These are phyloP conservation scores for Monotropa hypopitys DNA, from an alignment of 179 eudicot genomes.

Conservation along the genomic window DNA sequence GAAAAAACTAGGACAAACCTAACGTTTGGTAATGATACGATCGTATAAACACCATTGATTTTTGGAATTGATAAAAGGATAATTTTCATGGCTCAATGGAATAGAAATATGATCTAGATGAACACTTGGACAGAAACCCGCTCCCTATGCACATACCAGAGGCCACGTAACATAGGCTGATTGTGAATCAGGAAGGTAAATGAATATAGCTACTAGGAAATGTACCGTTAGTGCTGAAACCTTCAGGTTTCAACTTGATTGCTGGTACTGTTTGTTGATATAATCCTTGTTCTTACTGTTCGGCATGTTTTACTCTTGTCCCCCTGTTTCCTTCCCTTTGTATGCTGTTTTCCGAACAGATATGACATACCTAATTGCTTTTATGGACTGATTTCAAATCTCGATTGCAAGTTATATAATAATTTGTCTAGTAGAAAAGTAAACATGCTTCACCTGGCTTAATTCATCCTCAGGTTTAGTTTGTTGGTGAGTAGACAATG, in stretches of 20 bases:
- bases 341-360: not conserved
- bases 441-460: not conserved
- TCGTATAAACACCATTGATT: too few species aligned
- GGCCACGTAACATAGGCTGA: not conserved
- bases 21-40: too few species aligned
- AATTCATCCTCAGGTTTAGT: not conserved
- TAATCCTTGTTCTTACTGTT: not conserved
- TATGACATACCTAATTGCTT: not conserved
- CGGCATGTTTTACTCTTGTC: not conserved
- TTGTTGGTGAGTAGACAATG: not conserved
- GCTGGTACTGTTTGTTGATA: not conserved
- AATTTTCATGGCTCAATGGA: too few species aligned
- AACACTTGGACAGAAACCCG: too few species aligned
- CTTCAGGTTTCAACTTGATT: not conserved
- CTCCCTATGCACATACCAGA: too few species aligned
- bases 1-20: too few species aligned
- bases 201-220: not conserved
- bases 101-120: too few species aligned
- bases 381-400: not conserved
- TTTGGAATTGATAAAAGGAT: too few species aligned
- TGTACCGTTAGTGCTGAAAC: not conserved
- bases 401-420: not conserved
- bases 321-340: not conserved
- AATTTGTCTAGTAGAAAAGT: not conserved
- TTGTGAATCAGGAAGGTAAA: not conserved